Evolutionary conservation across 2,329 filamentous ascomycete genomes (phyloP).

Genomic region (Penicillium sp.): DNA sequence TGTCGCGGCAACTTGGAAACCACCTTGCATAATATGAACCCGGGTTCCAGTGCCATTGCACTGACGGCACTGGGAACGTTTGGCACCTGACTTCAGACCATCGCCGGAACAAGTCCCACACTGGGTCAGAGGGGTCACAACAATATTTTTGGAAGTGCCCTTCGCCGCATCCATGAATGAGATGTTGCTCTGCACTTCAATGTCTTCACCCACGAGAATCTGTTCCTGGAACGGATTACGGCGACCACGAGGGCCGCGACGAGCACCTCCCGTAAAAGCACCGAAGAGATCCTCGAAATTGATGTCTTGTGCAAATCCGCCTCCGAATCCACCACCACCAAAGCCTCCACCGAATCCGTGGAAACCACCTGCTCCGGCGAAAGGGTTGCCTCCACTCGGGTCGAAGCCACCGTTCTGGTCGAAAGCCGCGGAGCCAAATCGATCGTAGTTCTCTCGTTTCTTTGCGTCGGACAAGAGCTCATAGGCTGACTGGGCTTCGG

Average conservation of each 20-base stretch:
- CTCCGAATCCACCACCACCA: conserved; percentile 56
- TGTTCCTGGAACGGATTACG: conserved; percentile 76
- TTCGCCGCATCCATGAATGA: conserved; percentile 97
- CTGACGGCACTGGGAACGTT: conserved; percentile 72
- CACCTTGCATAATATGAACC: conserved; percentile 86
- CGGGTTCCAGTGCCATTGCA: conserved; percentile 87
- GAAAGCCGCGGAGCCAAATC: conserved; percentile 81
- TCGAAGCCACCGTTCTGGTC: conserved; percentile 75
- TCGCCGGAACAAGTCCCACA: conserved; percentile 84
- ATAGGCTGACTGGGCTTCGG: conserved; percentile 90
- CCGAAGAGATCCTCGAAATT: conserved; percentile 97
- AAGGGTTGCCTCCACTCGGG: conserved; percentile 62
- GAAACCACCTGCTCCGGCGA: conserved; percentile 65
- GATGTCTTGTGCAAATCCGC: conserved; percentile 75
- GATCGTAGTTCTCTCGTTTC: conserved; percentile 90
- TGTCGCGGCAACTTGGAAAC: conserved; percentile 94
- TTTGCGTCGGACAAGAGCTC: conserved; percentile 90
- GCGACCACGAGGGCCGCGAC: conserved; percentile 57
- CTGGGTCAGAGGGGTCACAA: conserved; percentile 76
- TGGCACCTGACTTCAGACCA: conserved; percentile 80
- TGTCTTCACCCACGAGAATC: conserved; percentile 89
- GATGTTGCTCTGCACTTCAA: conserved; percentile 90
- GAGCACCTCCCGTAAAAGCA: conserved; percentile 71
- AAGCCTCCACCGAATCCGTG: conserved; percentile 62
- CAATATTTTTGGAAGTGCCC: conserved; percentile 85